phyloP scores from a whole-genome alignment of 306 rosid genomes.

The Rosa lucieae region DNA sequence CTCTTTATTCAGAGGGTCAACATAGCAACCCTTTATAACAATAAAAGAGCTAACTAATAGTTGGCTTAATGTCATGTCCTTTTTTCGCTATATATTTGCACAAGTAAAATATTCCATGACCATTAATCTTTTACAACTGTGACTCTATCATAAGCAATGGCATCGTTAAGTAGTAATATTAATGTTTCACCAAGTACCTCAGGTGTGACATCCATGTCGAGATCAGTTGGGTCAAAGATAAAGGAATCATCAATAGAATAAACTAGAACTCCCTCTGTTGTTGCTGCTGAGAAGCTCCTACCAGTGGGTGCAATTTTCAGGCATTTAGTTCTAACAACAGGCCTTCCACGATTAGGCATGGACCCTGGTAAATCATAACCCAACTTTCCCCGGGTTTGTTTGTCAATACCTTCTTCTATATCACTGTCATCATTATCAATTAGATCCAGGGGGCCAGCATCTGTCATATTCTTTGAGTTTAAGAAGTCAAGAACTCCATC shows the following conservation, averaged over 20 bases:
- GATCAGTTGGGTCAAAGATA: constrained; percentile 94
- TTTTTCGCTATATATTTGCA: neutral
- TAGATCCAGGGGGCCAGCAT: constrained; percentile 85
- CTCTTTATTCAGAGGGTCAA: neutral
- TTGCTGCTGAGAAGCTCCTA: constrained; percentile 89
- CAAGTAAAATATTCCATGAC: neutral
- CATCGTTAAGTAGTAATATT: neutral
- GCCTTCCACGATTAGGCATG: constrained; percentile 79
- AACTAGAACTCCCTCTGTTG: constrained; percentile 88
- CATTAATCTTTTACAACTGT: neutral
- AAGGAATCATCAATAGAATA: constrained; percentile 85
- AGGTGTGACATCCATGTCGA: constrained; percentile 94
- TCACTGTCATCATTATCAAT: constrained; percentile 82
- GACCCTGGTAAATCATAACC: constrained; percentile 87
- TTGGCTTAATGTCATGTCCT: neutral
- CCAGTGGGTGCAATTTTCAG: constrained; percentile 94
- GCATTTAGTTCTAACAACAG: constrained; percentile 72
- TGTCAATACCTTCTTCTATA: constrained; percentile 73
- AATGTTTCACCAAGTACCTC: constrained; percentile 53
- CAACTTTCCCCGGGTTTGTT: constrained; percentile 63
- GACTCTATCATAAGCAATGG: neutral
- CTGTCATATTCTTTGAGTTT: constrained; percentile 95
- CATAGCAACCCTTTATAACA: neutral
- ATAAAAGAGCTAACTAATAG: neutral
- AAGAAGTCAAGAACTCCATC: constrained; percentile 93